Base-by-base conservation (phyloP, 495 filamentous ascomycete genomes). In the Monascus purpureus region DNA sequence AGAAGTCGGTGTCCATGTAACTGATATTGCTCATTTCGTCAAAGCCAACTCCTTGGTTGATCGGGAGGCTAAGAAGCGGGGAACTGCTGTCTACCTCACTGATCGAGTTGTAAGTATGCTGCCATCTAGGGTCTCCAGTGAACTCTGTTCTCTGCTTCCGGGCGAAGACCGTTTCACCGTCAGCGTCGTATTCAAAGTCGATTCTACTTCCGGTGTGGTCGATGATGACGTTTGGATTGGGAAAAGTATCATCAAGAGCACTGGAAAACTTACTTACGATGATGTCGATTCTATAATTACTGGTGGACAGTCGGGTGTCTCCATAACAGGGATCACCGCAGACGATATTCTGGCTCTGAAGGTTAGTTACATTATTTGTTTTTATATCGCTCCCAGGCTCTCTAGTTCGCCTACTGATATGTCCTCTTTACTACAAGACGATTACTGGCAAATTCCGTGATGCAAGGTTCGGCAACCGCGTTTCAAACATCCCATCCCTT, bases 11-110 rank as follows among this genome's bases (percentile, higher is more conserved):
- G 71, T 96, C 33, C 90, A 97, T 63, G 83, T 97, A 44, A 75
- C 86, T 17, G 90, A 97, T 59, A 83, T 94, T 39, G 82, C 90
- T 27, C 85, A 96, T 54, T 97, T 97, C 39, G 82, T 97, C 50
- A 96, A 96, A 63, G 66, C 75, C 22, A 93, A 92, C 64, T 94
- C 90, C 13, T 70, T 97, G 30, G 88, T 95, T 19, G 90, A 97
- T 49, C 80, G 90, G 26, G 90, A 97, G 60, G 90, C 90, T 1
- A 93, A 92, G 72, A 97, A 97, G 66, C 80, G 90, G 18, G 92
- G 88, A 35, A 96, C 90, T 31, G 87, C 82, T 22, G 90, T 97
- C 11, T 86, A 96, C 43, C 63, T 97, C 31, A 78, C 93, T 55
- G 87, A 93, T 57, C 73, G 85, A 15, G 73, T 81, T 33, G 93